Percentiles rank a stretch among this genome's conserved stretches.
Evolutionary conservation across 192 early-diverging fungal species (phyloP).

Genomic region (Linnemannia hyalina): DNA sequence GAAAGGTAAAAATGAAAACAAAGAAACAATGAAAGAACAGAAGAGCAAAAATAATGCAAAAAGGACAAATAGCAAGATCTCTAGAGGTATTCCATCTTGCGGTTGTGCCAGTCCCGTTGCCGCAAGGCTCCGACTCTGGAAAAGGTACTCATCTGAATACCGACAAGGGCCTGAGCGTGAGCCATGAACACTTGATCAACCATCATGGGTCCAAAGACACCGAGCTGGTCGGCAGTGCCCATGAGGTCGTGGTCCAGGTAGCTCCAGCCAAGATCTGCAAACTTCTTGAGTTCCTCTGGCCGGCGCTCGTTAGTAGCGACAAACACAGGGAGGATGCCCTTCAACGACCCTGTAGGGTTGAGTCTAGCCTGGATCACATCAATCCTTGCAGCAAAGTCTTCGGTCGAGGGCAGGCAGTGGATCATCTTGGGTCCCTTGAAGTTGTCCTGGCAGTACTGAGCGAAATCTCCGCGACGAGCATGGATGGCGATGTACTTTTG

Average conservation of each 20-base stretch:
- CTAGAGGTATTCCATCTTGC: conserved; percentile 43
- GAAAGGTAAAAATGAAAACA: not conserved
- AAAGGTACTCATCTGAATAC: conserved; percentile 56
- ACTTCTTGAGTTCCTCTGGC: conserved; percentile 54
- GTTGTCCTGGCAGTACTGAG: conserved; percentile 42
- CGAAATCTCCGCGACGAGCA: conserved; percentile 51
- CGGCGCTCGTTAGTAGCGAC: conserved; percentile 48
- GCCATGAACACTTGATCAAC: conserved; percentile 49
- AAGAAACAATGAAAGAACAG: not conserved
- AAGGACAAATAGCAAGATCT: not conserved
- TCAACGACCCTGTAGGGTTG: conserved; percentile 20
- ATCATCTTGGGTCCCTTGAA: conserved; percentile 45
- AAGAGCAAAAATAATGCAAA: not conserved
- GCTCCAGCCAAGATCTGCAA: conserved; percentile 45
- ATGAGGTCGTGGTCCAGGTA: conserved; percentile 49
- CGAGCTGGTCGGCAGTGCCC: conserved; percentile 31
- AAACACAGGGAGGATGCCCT: conserved; percentile 46
- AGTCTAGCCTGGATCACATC: conserved; percentile 36
- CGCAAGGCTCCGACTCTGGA: conserved; percentile 51
- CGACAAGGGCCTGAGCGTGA: conserved; percentile 35
- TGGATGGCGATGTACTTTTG: conserved; percentile 53
- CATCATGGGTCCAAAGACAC: conserved; percentile 55
- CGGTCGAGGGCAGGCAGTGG: conserved; percentile 49
- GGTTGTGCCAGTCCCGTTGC: conserved; percentile 49
- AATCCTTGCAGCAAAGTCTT: conserved; percentile 34